Conservation (phyloP, 768 basidiomycete genomes). For the Tricholoma hemisulphureum region DNA sequence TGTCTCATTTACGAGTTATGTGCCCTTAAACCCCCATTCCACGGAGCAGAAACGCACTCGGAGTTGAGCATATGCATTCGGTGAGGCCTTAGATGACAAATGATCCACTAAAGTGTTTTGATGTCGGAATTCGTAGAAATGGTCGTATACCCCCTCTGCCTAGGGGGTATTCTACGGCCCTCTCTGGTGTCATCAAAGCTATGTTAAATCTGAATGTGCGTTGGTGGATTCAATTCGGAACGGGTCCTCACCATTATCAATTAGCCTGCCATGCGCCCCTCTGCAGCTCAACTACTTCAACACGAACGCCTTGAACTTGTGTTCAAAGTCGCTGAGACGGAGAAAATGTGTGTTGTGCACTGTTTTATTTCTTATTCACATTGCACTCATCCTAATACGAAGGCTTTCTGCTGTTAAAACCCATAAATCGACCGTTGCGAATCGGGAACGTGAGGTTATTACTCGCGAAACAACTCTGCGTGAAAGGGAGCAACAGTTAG, state of each 20-base stretch:
- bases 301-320: conserved; percentile 75
- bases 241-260: conserved; percentile 1
- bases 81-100: conserved; percentile 34
- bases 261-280: conserved; percentile 88
- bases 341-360: conserved; percentile 62
- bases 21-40: conserved; percentile 89
- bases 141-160: conserved; percentile 92
- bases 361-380: neutral
- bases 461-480: conserved; percentile 53
- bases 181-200: conserved; percentile 74
- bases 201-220: conserved; percentile 84
- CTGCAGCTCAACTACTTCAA: conserved; percentile 75
- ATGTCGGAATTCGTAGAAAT: conserved; percentile 44
- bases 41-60: conserved; percentile 86
- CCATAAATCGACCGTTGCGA: conserved; percentile 53
- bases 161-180: conserved; percentile 71
- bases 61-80: conserved; percentile 83
- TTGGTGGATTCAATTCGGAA: neutral
- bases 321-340: conserved; percentile 70
- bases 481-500: conserved; percentile 56
- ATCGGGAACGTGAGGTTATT: conserved; percentile 64
- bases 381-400: neutral
- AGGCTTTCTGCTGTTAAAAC: conserved; percentile 67
- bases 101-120: neutral
- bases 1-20: conserved; percentile 97